Base-by-base conservation (phyloP, 305 asterid genomes). In the Nicotiana rustica region DNA sequence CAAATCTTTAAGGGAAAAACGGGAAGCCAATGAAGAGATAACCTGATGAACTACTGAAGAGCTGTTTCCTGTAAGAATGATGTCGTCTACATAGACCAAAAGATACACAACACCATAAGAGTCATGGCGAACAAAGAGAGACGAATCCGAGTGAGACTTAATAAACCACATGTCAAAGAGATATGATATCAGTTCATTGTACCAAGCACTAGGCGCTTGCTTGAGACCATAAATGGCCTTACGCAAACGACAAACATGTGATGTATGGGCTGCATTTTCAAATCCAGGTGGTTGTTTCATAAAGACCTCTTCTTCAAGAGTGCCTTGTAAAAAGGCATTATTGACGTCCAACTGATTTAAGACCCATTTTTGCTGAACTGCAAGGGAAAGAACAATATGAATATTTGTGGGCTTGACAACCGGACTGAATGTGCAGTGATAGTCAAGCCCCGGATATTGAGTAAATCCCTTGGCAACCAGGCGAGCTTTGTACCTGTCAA, bases 151-250 rank as follows among this genome's bases (percentile, higher is more conserved):
- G 6, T 19, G 31, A 3, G 60, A 52, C 10, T 19, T 56, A 18
- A 0, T 6, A 33, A 81, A 81, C 17, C 61, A 18, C 0, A 33
- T 17, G 8, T 10, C 9, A 0, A 10, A 33, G 33, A 81, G 38
- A 52, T 14, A 67, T 1, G 78, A 47, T 33, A 0, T 29, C 1
- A 52, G 55, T 21, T 55, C 33, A 19, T 15, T 29, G 6, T 8
- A 69, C 79, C 41, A 81, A 21, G 79, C 1, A 0, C 3, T 31
- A 13, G 56, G 57, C 2, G 13, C 60, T 2, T 81, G 44, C 3
- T 81, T 69, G 52, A 81, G 57, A 33, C 67, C 70, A 81, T 81
- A 69, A 10, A 35, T 4, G 6, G 6, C 14, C 76, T 57, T 55
- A 7, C 12, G n/a, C 6, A 69, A 36, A 7, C 0, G 2, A 25